Evolutionary conservation across 306 rosid species (phyloP).

Genomic region (Potentilla sterilis): DNA sequence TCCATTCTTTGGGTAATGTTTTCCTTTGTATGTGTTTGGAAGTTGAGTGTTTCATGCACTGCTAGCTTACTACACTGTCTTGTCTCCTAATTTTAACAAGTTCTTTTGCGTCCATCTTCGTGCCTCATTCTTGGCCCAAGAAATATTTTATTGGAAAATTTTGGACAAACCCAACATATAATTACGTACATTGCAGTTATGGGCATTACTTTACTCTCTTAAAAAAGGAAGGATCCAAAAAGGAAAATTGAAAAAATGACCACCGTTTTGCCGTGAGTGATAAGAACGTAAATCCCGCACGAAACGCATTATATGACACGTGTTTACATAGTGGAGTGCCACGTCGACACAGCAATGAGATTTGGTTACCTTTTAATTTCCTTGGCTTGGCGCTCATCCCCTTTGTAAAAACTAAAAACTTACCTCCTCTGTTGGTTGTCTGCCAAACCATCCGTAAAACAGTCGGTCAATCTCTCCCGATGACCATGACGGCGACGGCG

Average conservation of each 20-base stretch:
- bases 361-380: neutral
- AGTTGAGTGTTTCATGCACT: too few relatives aligned
- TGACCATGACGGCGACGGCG: neutral
- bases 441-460: neutral
- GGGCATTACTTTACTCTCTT: too few relatives aligned
- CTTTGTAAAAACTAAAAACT: neutral
- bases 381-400: neutral
- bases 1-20: too few relatives aligned
- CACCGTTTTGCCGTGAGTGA: neutral
- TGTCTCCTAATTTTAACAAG: too few relatives aligned
- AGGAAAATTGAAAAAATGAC: neutral
- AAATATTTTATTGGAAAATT: too few relatives aligned
- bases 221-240: too few relatives aligned
- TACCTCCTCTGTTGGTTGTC: neutral
- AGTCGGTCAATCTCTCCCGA: neutral
- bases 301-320: neutral
- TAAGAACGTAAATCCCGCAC: neutral
- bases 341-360: neutral
- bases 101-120: too few relatives aligned
- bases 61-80: too few relatives aligned
- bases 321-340: neutral
- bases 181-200: too few relatives aligned
- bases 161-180: too few relatives aligned
- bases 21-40: too few relatives aligned
- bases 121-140: too few relatives aligned